Base-by-base conservation (phyloP, 2,329 filamentous ascomycete species). In the Diaporthe citrichinensis region DNA sequence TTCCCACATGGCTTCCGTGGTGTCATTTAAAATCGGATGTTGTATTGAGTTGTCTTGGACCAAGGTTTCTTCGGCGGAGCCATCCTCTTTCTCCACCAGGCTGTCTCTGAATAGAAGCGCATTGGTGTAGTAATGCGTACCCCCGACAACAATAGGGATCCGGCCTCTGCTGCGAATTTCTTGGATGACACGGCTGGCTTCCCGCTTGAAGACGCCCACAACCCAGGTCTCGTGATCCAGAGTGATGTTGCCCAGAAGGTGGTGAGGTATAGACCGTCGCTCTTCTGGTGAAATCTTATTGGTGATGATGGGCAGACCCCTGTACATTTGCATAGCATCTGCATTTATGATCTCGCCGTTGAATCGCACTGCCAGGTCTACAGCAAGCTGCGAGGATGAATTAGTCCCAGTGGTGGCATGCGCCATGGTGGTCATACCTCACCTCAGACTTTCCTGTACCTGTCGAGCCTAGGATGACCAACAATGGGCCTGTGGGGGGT, bases 251-350 rank as follows among this genome's bases (percentile, higher is more conserved):
- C 94, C 95, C 34, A 99, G 90, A 4, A 99, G 87, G 83, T 99
- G 96, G 82, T 99, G 97, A 5, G 94, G 93, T 15, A 99, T 88
- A 14, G 93, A 94, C 76, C 93, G 90, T 80, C 92, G 92, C 82
- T 98, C 96, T 28, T 92, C 88, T 0, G 82, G 71, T 0, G 94
- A 91, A 75, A 98, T 94, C 83, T 98, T 98, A 84, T 99, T 99
- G 36, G 97, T 99, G 79, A 98, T 96, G 78, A 98, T 93, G 7
- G 97, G 95, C 58, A 99, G 87, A 3, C 97, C 97, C 72, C 91
- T 90, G 84, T 99, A 99, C 85, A 99, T 92, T 83, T 99, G 97
- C 95, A 99, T 98, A 53, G 97, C 97, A 87, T 99, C 97, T 62
- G 95, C 95, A 82, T 99, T 99, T 85, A 99, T 95, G 71, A 99